These are phyloP conservation scores for Phlyctochytrium planicorne DNA, from an alignment of 192 early-diverging fungal genomes.

Conservation along the genomic window DNA sequence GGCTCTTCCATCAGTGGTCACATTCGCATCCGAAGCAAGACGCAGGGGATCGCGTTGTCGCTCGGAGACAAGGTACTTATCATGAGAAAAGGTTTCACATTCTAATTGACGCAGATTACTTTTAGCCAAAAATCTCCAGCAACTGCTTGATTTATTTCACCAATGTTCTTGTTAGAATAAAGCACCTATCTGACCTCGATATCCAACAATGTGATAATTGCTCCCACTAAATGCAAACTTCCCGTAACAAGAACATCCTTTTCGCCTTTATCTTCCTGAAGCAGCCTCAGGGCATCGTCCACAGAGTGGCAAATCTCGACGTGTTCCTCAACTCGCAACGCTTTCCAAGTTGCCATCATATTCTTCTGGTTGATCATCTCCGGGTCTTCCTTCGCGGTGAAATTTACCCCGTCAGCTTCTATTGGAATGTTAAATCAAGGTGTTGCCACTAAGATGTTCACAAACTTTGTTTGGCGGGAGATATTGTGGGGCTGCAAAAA, in stretches of 20 bases:
- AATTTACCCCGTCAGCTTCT: slow-evolving; percentile 66
- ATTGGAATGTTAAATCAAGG: background rate
- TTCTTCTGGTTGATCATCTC: slow-evolving; percentile 63
- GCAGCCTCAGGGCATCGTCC: slow-evolving; percentile 36
- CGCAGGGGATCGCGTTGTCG: slow-evolving; percentile 96
- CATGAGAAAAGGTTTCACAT: no score
- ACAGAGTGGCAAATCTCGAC: slow-evolving; percentile 19
- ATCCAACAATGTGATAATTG: slow-evolving; percentile 70
- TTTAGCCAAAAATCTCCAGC: slow-evolving; percentile 20
- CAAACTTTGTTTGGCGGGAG: slow-evolving; percentile 9
- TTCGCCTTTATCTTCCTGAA: background rate
- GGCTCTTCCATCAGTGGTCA: slow-evolving; percentile 84
- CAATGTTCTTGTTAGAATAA: no score
- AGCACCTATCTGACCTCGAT: slow-evolving; percentile 19
- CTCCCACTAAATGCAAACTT: slow-evolving; percentile 89
- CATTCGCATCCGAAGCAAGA: slow-evolving; percentile 96
- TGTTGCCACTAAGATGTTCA: background rate
- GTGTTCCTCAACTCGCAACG: no score
- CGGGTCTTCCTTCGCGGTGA: slow-evolving; percentile 60
- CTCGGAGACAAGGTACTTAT: slow-evolving; percentile 74
- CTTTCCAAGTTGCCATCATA: slow-evolving; percentile 57
- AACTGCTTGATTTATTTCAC: background rate
- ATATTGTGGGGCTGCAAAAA: slow-evolving; percentile 65
- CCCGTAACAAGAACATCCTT: slow-evolving; percentile 84
- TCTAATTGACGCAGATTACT: slow-evolving; percentile 9